Base-by-base conservation (phyloP, 2,329 filamentous ascomycete genomes). In the Cucurbitaria berberidis region DNA sequence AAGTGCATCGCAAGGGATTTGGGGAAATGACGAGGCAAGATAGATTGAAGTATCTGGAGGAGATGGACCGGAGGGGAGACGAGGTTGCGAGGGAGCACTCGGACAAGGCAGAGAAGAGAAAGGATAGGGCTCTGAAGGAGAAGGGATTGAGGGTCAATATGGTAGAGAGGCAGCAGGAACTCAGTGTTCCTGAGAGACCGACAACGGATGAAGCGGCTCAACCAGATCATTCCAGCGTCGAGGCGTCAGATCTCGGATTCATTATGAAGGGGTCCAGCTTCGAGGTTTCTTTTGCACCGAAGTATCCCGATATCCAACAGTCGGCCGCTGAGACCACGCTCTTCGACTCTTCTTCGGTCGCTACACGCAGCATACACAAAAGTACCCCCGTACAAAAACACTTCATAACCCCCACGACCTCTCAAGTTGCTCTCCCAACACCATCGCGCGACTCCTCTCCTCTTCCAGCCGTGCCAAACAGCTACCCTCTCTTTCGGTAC, bases 401-500 rank as follows among this genome's bases (percentile, higher is more conserved):
- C 24, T 72, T 66, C 52, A 67, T 81, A 51, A 81, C 80, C 21
- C 78, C 75, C 53, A 79, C 72, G 57, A 80, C 70, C 53, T 84
- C 74, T 67, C 78, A 69, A 66, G 75, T 73, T 6, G 67, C 75
- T 10, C 67, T 77, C 2, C 53, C 62, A 1, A 60, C 53, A 1
- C 62, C 60, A 1, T 13, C 61, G 1, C 50, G 51, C 19, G 49
- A 63, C n/a, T 24, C 51, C 2, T 50, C 59, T 2, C 59, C 68
- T 35, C 67, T 76, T 18, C 77, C 79, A 15, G 53, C 64, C 15
- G 71, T 73, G 2, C 67, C 70, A n/a, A 59, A 62, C 3, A 74
- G 77, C 16, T 93, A 91, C 63, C 86, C 90, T 2, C 80, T 98
- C 19, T 96, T 91, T 76, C 86, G 85, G 30, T 88, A 95, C 70